Evolutionary conservation across 1,284 basidiomycete genomes (phyloP).

Genomic region (Quambalaria eucalypti): DNA sequence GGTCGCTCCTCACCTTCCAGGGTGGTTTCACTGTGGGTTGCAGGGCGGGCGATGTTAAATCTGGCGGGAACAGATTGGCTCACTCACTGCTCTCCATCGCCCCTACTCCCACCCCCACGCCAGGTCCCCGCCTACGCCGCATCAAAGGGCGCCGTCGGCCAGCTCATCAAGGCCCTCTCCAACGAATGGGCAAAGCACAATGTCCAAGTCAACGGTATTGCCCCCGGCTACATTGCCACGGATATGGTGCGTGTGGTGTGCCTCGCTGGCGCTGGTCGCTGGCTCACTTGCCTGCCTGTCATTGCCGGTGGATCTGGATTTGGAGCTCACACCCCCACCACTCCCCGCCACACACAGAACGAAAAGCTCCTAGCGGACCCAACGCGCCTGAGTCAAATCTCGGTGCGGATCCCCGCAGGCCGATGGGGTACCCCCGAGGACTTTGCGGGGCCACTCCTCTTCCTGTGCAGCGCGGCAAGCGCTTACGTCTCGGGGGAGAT

Average conservation of each 20-base stretch:
- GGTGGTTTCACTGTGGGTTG: slow-evolving; percentile 33
- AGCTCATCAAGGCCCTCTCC: slow-evolving; percentile 49
- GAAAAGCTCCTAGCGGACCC: slow-evolving; percentile 66
- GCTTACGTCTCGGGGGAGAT: slow-evolving; percentile 82
- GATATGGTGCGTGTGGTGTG: slow-evolving; percentile 14
- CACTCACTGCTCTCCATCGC: slow-evolving; percentile 51
- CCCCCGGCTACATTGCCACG: slow-evolving; percentile 46
- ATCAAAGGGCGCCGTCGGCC: slow-evolving; percentile 66
- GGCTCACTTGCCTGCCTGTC: neutral
- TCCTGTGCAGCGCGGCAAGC: slow-evolving; percentile 73
- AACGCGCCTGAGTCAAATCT: slow-evolving; percentile 70
- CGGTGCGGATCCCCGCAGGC: slow-evolving; percentile 55
- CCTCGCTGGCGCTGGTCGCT: neutral
- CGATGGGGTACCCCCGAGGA: slow-evolving; percentile 80
- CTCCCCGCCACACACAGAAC: slow-evolving; percentile 50
- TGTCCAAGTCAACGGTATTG: slow-evolving; percentile 79
- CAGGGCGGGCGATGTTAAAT: neutral
- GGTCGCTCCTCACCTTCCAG: slow-evolving; percentile 36
- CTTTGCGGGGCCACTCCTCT: slow-evolving; percentile 83
- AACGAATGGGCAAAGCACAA: slow-evolving; percentile 71
- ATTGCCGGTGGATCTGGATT: neutral
- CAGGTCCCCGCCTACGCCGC: slow-evolving; percentile 77
- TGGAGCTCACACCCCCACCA: too few relatives aligned
- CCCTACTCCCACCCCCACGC: neutral
- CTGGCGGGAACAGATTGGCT: neutral